phyloP scores from a whole-genome alignment of 345 rosid genomes.

The Salix purpurea region DNA sequence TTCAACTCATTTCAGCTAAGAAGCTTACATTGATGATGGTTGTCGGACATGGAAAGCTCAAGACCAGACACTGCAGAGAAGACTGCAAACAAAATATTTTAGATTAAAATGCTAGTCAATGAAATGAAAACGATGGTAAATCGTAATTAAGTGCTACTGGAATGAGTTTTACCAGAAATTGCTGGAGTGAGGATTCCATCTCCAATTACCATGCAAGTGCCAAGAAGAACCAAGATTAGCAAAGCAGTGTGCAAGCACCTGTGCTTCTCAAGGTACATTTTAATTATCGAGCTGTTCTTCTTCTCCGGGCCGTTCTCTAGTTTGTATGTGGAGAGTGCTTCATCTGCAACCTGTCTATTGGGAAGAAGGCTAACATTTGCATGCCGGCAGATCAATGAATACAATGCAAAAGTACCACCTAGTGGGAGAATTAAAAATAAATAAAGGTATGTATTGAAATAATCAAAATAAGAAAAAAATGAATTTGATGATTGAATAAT shows the following conservation, averaged over 20 bases:
- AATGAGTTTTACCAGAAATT: conserved; percentile 63
- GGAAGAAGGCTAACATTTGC: conserved; percentile 92
- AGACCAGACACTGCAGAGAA: conserved; percentile 98
- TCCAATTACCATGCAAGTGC: conserved; percentile 99
- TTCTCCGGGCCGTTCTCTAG: conserved; percentile 70
- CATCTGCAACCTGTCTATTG: conserved; percentile 85
- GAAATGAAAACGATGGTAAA: not conserved
- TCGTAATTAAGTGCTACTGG: not conserved
- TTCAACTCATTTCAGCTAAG: conserved; percentile 1
- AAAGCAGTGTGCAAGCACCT: conserved; percentile 83
- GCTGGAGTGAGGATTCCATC: conserved; percentile 98
- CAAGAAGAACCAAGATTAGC: conserved; percentile 87
- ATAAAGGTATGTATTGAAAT: no score
- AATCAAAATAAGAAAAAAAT: not conserved
- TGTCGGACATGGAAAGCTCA: conserved; percentile 84
- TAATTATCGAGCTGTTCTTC: conserved; percentile 57
- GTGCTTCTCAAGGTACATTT: conserved; percentile 72
- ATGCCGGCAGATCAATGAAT: conserved; percentile 89
- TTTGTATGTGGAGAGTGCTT: conserved; percentile 93
- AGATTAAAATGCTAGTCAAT: not conserved
- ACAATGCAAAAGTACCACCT: conserved; percentile 98
- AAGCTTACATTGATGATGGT: conserved; percentile 83
- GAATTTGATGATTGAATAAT: not conserved
- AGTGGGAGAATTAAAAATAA: conserved; percentile 9
- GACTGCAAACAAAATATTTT: conserved; percentile 37